Conservation (phyloP, 139 green algal genomes). For the Volvox reticuliferus region DNA sequence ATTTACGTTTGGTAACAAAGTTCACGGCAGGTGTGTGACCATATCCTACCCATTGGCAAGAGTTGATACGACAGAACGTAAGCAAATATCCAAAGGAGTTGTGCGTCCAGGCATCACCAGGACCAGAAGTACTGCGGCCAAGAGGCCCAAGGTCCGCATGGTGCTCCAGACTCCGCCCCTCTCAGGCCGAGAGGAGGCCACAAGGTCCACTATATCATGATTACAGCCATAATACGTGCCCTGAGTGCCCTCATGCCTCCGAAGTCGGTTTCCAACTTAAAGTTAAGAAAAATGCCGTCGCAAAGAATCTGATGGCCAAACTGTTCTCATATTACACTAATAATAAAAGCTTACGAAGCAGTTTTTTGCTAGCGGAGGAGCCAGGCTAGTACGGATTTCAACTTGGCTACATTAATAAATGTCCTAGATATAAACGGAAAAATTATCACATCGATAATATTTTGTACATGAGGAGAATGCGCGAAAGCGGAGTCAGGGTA, state of each 20-base stretch:
- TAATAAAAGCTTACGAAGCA: too few relatives aligned
- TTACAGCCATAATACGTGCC: background rate
- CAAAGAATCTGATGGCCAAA: too few relatives aligned
- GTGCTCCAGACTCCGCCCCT: background rate
- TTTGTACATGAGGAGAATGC: too few relatives aligned
- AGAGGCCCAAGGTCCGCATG: background rate
- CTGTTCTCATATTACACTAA: too few relatives aligned
- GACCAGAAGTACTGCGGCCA: background rate
- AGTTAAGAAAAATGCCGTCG: too few relatives aligned
- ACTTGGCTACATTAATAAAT: too few relatives aligned
- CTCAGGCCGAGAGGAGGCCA: slow-evolving; percentile 1
- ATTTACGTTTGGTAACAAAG: background rate
- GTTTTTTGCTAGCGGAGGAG: too few relatives aligned
- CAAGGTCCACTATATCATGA: background rate
- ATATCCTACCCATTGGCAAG: background rate
- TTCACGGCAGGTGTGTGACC: background rate
- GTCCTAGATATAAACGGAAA: too few relatives aligned
- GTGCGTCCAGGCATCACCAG: background rate
- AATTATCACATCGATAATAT: too few relatives aligned
- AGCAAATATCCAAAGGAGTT: background rate
- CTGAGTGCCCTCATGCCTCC: background rate
- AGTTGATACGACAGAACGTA: background rate
- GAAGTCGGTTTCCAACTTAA: background rate
- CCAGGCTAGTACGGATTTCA: too few relatives aligned
- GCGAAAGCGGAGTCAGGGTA: too few relatives aligned